Conservation (phyloP, 2,329 filamentous ascomycete genomes). For the Colletotrichum cordylinicola region DNA sequence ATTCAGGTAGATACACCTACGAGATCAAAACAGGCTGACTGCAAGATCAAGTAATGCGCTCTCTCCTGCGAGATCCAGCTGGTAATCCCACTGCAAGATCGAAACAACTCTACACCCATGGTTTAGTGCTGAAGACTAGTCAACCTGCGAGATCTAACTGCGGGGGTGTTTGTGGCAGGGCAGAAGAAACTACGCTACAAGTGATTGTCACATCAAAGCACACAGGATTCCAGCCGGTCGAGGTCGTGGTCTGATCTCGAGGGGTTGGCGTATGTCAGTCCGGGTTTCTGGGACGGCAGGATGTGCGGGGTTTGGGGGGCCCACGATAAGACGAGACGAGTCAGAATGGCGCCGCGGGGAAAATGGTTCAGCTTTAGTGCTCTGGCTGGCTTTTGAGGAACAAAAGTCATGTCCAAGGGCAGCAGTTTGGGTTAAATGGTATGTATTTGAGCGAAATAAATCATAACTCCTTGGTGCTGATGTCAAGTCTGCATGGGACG, state of each 20-base stretch:
- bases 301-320: neutral
- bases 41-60: neutral
- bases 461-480: neutral
- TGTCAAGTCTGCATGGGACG: neutral
- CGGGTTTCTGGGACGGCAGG: neutral
- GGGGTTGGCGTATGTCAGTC: neutral
- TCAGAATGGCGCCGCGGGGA: neutral
- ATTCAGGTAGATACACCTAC: neutral
- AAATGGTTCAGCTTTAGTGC: neutral
- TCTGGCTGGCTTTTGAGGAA: neutral
- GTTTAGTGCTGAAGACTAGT: neutral
- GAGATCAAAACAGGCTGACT: neutral
- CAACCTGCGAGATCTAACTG: neutral
- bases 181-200: neutral
- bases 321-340: neutral
- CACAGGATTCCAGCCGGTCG: neutral
- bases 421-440: neutral
- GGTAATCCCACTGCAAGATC: neutral
- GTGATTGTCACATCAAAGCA: neutral
- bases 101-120: neutral
- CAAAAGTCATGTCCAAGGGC: neutral
- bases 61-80: neutral
- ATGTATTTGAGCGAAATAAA: neutral
- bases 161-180: neutral
- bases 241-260: neutral